Percentiles rank a stretch among this genome's conserved stretches.
Conservation (phyloP, 345 rosid genomes). For the Rubroshorea leprosula region DNA sequence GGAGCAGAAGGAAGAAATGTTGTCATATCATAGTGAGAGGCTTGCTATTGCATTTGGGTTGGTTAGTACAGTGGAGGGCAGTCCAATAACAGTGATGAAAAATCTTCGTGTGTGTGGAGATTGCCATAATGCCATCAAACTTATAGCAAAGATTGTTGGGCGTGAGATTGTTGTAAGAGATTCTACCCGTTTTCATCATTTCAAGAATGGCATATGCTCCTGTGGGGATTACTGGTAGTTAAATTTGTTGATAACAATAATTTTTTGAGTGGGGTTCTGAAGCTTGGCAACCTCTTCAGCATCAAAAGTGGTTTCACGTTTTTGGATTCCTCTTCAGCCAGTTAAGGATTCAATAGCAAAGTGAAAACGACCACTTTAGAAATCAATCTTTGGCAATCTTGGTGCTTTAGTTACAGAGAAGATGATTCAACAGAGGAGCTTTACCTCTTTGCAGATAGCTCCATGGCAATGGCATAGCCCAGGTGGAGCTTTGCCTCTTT, state of each 20-base stretch:
- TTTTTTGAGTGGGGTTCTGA: background rate
- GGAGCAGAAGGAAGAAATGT: conserved; percentile 58
- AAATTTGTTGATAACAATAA: background rate
- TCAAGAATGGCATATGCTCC: conserved; percentile 12
- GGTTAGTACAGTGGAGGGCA: conserved; percentile 40
- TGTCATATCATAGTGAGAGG: conserved; percentile 63
- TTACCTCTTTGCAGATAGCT: no score
- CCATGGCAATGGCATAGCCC: no score
- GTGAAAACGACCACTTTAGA: no score
- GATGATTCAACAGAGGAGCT: no score
- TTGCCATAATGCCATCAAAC: conserved; percentile 40
- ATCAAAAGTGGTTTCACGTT: no score
- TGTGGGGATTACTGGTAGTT: conserved; percentile 17
- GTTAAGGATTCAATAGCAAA: no score
- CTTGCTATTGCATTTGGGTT: conserved; percentile 56
- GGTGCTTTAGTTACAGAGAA: no score
- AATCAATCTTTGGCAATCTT: no score
- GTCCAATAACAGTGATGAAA: conserved; percentile 57
- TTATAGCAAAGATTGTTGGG: conserved; percentile 34
- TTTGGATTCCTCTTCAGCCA: no score
- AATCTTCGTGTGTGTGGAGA: conserved; percentile 67
- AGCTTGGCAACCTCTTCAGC: no score
- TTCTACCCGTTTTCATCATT: conserved; percentile 19
- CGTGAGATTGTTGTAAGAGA: conserved; percentile 22
- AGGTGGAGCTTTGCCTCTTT: no score